Base-by-base conservation (phyloP, 73 alveolate genomes). In the Symbiodinium pilosum region DNA sequence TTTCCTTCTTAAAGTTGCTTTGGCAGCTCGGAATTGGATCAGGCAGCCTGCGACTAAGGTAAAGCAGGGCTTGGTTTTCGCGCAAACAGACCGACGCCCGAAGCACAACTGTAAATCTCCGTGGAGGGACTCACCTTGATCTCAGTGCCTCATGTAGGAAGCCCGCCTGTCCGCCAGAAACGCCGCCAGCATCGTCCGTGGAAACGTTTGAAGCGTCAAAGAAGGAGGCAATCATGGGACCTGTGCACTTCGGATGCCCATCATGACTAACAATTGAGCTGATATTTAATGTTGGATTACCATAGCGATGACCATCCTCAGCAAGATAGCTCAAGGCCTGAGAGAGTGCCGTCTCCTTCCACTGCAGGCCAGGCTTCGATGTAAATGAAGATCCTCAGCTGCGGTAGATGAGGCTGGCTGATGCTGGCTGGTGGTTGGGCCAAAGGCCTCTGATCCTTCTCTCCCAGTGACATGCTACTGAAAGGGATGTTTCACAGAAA, bases 221-320 rank as follows among this genome's bases (percentile, higher is more conserved):
- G 64, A 91, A 91, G 87, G 96, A 91, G 69, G 96, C 96, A 43
- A 91, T 91, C 96, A 91, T 91, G 6, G 96, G 96, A 41, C 96
- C 96, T 91, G 84, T 4, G 77, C 21, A 34, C 77, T 34, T 8
- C n/a, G n/a, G n/a, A n/a, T n/a, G n/a, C n/a, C n/a, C n/a, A n/a
- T n/a, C n/a, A n/a, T n/a, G n/a, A n/a, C n/a, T n/a, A n/a, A n/a
- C n/a, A n/a, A n/a, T n/a, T n/a, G n/a, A n/a, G n/a, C n/a, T n/a
- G n/a, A n/a, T n/a, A n/a, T n/a, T n/a, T n/a, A n/a, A n/a, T 30
- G 39, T 26, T 20, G 84, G 84, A 14, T 30, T 30, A 9, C 16
- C 84, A 9, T 20, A 7, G 41, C 16, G 11, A 9, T 30, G 42
- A 32, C 16, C 18, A 6, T 32, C n/a, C n/a, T n/a, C n/a, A n/a